Base-by-base conservation (phyloP, 345 rosid species). In the Chamaenerion angustifolium region DNA sequence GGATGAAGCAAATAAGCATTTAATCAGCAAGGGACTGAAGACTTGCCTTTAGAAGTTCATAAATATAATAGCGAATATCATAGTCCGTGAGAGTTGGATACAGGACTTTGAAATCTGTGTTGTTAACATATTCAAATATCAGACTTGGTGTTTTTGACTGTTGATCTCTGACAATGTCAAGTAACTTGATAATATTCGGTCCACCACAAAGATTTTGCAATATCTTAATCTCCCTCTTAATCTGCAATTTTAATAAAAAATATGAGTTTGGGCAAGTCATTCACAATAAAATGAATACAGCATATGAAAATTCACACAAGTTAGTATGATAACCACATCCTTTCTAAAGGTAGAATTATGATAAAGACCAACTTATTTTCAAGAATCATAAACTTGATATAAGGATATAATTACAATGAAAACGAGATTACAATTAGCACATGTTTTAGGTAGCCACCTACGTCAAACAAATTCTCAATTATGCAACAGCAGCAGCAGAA, bases 171-270 rank as follows among this genome's bases (percentile, higher is more conserved):
- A 90, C 98, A 66, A 90, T 90, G 71, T 90, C 96, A 17, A 83
- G 95, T 74, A 90, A 58, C 72, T 81, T 81, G 59, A 90, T 80
- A 61, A 86, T 75, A 74, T 90, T 86, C 4, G 96, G 98, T 49
- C 98, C 98, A 40, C 96, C 98, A 44, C 93, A 87, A 12, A 92
- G 98, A 71, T 87, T 92, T 79, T 92, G 93, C 63, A 92, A 65
- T 69, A 87, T 92, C 66, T 92, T 87, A 51, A 92, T 87, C 80
- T 92, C 98, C 73, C 98, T 82, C 77, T 80, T 92, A 62, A 87
- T 92, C 98, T 87, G 89, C 73, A 66, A 23, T 61, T 4, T 47
- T 31, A 48, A 10, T 43, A 53, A 31, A 31, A 46, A 14, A 35
- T n/a, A 43, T 48, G 37, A 44, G 45, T 31, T 25, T 45, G 42